A percentile compares a stretch with the other conserved stretches of the same genome.
Conservation (phyloP, 108 stramenopile genomes). For the Nitzschia inconspicua region DNA sequence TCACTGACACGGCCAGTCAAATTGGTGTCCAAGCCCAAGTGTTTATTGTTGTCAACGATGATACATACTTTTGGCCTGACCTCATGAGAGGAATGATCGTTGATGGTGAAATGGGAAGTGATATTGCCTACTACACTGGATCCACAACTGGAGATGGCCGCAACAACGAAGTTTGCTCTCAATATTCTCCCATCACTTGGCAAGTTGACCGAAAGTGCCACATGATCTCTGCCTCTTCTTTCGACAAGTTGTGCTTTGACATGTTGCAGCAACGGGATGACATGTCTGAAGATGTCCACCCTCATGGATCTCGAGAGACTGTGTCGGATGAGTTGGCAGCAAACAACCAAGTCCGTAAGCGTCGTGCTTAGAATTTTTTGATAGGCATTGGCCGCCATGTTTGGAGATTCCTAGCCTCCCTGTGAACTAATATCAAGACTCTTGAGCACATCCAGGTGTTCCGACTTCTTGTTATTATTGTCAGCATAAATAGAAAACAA, state of each 20-base stretch:
- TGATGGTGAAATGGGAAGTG: conserved; percentile 42
- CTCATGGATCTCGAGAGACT: conserved; percentile 63
- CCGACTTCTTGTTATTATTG: too few relatives aligned
- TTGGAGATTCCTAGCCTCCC: too few relatives aligned
- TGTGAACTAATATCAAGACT: too few relatives aligned
- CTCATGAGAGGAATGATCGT: conserved; percentile 43
- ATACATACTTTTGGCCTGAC: conserved; percentile 43
- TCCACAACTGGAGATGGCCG: conserved; percentile 56
- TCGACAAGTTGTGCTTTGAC: conserved; percentile 66
- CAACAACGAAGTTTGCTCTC: conserved; percentile 52
- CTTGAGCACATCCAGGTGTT: too few relatives aligned
- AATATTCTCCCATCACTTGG: conserved; percentile 69
- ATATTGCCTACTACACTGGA: conserved; percentile 61
- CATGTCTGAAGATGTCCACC: conserved; percentile 57
- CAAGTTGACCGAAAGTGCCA: conserved; percentile 76
- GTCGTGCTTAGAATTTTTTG: too few relatives aligned
- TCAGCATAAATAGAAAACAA: too few relatives aligned
- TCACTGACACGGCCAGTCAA: conserved; percentile 14
- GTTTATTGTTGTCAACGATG: conserved; percentile 61
- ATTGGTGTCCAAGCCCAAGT: conserved; percentile 61
- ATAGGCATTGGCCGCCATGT: too few relatives aligned
- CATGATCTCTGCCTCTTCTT: conserved; percentile 60
- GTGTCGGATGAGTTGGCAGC: conserved; percentile 35
- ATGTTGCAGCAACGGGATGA: conserved; percentile 64
- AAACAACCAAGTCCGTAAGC: conserved; percentile 41